Percentiles rank a stretch among this genome's conserved stretches.
Conservation (phyloP, 768 basidiomycete genomes). For the Lactifluus rugatus region DNA sequence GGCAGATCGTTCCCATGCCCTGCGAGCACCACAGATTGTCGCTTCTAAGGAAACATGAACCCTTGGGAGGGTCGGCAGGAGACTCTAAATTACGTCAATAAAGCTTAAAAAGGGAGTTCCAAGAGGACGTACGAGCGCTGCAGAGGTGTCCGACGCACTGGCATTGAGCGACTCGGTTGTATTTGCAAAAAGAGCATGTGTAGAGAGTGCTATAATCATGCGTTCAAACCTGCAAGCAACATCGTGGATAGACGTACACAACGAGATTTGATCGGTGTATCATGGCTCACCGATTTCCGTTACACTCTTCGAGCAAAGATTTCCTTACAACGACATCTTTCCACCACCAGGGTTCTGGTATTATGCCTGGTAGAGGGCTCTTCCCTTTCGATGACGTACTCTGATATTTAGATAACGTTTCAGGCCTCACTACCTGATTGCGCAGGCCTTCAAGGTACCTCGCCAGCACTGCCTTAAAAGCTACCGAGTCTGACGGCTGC, state of each 20-base stretch:
- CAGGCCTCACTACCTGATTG: conserved; percentile 30
- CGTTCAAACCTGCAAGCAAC: conserved; percentile 38
- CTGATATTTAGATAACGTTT: conserved; percentile 16
- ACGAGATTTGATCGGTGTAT: neutral
- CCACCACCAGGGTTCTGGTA: conserved; percentile 40
- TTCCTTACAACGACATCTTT: conserved; percentile 46
- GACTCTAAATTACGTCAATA: conserved; percentile 16
- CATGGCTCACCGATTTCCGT: conserved; percentile 36
- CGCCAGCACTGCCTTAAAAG: conserved; percentile 41
- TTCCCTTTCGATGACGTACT: conserved; percentile 18
- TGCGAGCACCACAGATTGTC: conserved; percentile 26
- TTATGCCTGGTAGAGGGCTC: conserved; percentile 3
- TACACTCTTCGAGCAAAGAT: conserved; percentile 46
- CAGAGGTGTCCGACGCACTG: conserved; percentile 10
- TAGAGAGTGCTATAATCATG: conserved; percentile 41
- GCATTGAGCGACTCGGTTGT: conserved; percentile 17
- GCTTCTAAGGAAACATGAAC: conserved; percentile 29
- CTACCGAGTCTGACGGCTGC: conserved; percentile 41
- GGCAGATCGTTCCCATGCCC: conserved; percentile 32
- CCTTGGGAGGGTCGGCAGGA: conserved; percentile 28
- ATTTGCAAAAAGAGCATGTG: conserved; percentile 36
- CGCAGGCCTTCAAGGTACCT: conserved; percentile 43
- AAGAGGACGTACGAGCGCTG: conserved; percentile 1
- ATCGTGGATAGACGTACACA: conserved; percentile 6
- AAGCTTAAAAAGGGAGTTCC: neutral